Conservation (phyloP, 371 early-diverging fungal species). For the Apophysomyces elegans region DNA sequence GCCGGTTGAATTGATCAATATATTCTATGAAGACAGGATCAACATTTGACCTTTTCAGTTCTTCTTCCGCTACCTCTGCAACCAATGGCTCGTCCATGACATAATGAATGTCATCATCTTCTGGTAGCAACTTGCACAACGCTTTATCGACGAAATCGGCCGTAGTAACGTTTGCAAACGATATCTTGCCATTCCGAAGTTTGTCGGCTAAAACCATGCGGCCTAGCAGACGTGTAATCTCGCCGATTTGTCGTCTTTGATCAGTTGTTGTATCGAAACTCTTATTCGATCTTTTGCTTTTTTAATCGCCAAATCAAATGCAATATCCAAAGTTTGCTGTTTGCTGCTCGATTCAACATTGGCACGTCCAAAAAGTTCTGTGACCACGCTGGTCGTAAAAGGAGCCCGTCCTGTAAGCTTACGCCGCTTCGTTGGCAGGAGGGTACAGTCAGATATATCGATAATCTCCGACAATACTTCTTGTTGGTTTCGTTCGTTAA, state of each 20-base stretch:
- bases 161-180: neutral
- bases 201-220: conserved; percentile 21
- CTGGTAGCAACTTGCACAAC: neutral
- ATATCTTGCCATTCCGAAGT: conserved; percentile 12
- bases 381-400: neutral
- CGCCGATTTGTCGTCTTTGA: conserved; percentile 12
- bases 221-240: conserved; percentile 13
- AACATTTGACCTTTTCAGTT: conserved; percentile 3
- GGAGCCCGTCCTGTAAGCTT: conserved; percentile 6
- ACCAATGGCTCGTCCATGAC: conserved; percentile 19
- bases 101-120: neutral
- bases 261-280: neutral
- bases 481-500: conserved; percentile 5
- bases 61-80: conserved; percentile 17
- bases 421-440: conserved; percentile 12
- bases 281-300: neutral
- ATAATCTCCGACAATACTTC: neutral
- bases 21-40: conserved; percentile 15
- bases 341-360: neutral
- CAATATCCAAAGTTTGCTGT: neutral
- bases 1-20: conserved; percentile 16
- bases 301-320: neutral
- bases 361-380: neutral
- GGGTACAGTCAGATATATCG: conserved; percentile 15
- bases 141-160: neutral